Evolutionary conservation across 139 green algal species (phyloP), one percentile per base, ranked within the genome.

Genomic region (Volvox reticuliferus): DNA sequence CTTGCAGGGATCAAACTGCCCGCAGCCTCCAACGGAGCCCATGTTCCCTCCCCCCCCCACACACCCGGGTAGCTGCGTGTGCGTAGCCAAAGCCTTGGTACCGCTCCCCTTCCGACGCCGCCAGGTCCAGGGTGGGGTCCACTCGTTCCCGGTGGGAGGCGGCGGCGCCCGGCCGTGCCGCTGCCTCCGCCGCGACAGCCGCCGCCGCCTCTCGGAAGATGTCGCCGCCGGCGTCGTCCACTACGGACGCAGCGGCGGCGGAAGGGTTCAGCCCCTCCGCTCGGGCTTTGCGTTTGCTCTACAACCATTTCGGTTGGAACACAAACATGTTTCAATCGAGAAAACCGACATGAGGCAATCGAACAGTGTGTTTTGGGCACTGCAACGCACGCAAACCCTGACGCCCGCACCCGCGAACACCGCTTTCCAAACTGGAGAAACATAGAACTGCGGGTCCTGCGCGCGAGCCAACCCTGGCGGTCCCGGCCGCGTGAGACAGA

Each of bases 201-300:
- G 85, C 85, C 44, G 69, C 71, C 44, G 69, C 83, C 83, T 88
- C 83, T 0, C 83, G 67, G 67, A 88, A 88, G 83, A 88, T 83
- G 86, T 90, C 86, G n/a, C 73, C 73, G 30, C 73, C 73, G 22
- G 71, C 86, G 86, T 90, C 86, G 73, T 90, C 86, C 73, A 67
- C 83, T 37, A 88, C 68, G 0, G 69, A 63, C 1, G 85, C 37
- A 2, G 85, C 36, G 16, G 50, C 44, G 3, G 85, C 69, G 30
- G 73, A 50, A 30, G 85, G 85, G 19, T 18, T 80, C 17, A 89
- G 30, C 36, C 69, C 69, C 71, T 82, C 85, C 6, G 85, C 69
- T 2, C 71, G 71, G 28, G 85, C 69, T 50, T 89, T 83, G 71
- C 85, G 85, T 50, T 83, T 89, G 71, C 67, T 80, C 83, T 88